Conservation (phyloP, 2,329 filamentous ascomycete genomes). For the Xylogone sp. region DNA sequence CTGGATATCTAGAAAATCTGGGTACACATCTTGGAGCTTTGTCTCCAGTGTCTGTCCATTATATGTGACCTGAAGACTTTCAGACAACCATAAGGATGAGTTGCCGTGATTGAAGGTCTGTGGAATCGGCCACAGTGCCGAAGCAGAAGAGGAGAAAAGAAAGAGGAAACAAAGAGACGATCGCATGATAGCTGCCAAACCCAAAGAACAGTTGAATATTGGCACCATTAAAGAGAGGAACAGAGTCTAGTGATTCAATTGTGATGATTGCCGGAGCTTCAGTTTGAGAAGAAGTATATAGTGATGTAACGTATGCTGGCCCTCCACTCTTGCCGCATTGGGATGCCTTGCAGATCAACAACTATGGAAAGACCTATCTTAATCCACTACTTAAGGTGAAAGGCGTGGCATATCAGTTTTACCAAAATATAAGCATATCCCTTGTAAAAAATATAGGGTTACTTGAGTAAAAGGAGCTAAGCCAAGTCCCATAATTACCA, state of each 20-base stretch:
- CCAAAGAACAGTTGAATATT: not conserved
- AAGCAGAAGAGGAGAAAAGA: slow-evolving; percentile 13
- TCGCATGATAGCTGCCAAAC: slow-evolving; percentile 13
- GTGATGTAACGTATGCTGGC: not conserved
- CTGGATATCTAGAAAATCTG: not conserved
- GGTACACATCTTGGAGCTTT: not conserved
- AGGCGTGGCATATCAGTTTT: too few relatives aligned
- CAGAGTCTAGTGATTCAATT: not conserved
- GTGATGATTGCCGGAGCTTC: too few relatives aligned
- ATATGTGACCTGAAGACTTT: slow-evolving; percentile 51
- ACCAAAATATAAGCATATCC: too few relatives aligned
- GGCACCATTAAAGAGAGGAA: not conserved
- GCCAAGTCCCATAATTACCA: too few relatives aligned
- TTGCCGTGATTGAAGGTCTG: slow-evolving; percentile 47
- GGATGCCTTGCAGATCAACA: not conserved
- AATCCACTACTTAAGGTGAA: too few relatives aligned
- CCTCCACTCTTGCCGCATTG: not conserved
- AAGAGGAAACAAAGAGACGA: slow-evolving; percentile 14
- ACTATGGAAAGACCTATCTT: too few relatives aligned
- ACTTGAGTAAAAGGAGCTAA: too few relatives aligned
- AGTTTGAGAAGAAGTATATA: too few relatives aligned
- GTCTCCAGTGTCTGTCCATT: slow-evolving; percentile 37
- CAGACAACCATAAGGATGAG: slow-evolving; percentile 49
- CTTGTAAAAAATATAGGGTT: too few relatives aligned
- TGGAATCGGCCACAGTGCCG: slow-evolving; percentile 56